phyloP scores from a whole-genome alignment of 108 stramenopile species.

The Tribonema minus region DNA sequence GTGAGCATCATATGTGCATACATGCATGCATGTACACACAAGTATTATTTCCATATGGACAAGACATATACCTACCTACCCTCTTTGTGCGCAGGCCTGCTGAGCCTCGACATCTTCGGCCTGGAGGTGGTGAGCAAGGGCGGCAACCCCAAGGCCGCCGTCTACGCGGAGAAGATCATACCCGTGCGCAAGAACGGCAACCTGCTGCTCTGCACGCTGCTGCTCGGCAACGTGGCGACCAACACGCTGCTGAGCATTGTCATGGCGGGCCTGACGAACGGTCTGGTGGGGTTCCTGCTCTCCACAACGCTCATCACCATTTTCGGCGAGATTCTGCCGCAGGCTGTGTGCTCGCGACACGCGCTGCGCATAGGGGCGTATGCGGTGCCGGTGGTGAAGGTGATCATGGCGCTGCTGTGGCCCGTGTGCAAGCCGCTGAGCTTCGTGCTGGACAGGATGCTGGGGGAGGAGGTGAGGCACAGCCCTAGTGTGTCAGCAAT shows the following conservation, averaged over 20 bases:
- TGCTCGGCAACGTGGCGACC: slow-evolving; percentile 95
- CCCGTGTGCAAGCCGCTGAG: not conserved
- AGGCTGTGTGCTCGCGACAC: slow-evolving; percentile 81
- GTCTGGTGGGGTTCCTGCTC: slow-evolving; percentile 76
- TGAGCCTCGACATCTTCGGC: slow-evolving; percentile 91
- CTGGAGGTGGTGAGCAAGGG: slow-evolving; percentile 75
- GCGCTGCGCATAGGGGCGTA: slow-evolving; percentile 77
- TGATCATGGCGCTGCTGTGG: slow-evolving; percentile 69
- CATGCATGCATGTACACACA: too few relatives aligned
- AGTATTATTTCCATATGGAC: too few relatives aligned
- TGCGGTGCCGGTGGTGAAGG: slow-evolving; percentile 75
- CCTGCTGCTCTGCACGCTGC: slow-evolving; percentile 87
- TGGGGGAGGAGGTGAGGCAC: slow-evolving; percentile 74
- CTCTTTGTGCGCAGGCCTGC: slow-evolving; percentile 59
- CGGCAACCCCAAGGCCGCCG: slow-evolving; percentile 19
- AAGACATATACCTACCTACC: too few relatives aligned
- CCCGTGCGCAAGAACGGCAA: slow-evolving; percentile 89
- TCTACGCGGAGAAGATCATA: slow-evolving; percentile 56
- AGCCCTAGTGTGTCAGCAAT: too few relatives aligned
- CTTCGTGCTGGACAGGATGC: slow-evolving; percentile 61
- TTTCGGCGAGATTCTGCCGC: slow-evolving; percentile 94
- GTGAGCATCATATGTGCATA: too few relatives aligned
- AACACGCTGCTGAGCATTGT: slow-evolving; percentile 90
- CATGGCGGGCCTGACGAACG: slow-evolving; percentile 74
- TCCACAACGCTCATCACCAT: slow-evolving; percentile 82